These are phyloP conservation scores for Leccinum arenicola DNA, from an alignment of 768 basidiomycete species.

Conservation along the genomic window DNA sequence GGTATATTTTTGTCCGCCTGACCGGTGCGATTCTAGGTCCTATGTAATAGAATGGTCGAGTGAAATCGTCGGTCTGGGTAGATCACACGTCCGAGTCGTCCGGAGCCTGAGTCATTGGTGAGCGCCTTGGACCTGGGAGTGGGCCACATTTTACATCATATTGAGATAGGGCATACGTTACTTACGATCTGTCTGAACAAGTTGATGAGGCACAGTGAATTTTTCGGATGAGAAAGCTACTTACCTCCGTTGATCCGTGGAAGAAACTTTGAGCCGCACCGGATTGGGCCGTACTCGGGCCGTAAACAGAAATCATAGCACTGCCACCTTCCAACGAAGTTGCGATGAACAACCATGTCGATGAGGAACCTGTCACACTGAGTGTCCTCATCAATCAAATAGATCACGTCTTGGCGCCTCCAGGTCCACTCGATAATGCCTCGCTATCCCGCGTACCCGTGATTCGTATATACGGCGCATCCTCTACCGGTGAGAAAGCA, in stretches of 20 bases:
- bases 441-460: slow-evolving; percentile 68
- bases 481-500: slow-evolving; percentile 71
- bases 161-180: not conserved
- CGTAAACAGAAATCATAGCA: not conserved
- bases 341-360: slow-evolving; percentile 4
- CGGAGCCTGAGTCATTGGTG: not conserved
- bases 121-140: not conserved
- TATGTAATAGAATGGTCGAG: not conserved
- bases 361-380: slow-evolving; percentile 21
- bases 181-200: not conserved
- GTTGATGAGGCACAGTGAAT: not conserved
- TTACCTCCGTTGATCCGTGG: not conserved
- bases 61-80: not conserved
- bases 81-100: not conserved
- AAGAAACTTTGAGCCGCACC: too few species aligned
- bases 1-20: not conserved
- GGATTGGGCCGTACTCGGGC: too few species aligned
- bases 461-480: slow-evolving; percentile 82
- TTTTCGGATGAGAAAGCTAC: not conserved
- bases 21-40: not conserved
- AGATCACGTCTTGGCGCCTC: slow-evolving; percentile 56
- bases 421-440: slow-evolving; percentile 64
- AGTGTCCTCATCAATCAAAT: slow-evolving; percentile 54
- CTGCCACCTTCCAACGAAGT: not conserved
- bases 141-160: not conserved